phyloP scores from a whole-genome alignment of 2,329 filamentous ascomycete genomes.

The Alternaria viburni region DNA sequence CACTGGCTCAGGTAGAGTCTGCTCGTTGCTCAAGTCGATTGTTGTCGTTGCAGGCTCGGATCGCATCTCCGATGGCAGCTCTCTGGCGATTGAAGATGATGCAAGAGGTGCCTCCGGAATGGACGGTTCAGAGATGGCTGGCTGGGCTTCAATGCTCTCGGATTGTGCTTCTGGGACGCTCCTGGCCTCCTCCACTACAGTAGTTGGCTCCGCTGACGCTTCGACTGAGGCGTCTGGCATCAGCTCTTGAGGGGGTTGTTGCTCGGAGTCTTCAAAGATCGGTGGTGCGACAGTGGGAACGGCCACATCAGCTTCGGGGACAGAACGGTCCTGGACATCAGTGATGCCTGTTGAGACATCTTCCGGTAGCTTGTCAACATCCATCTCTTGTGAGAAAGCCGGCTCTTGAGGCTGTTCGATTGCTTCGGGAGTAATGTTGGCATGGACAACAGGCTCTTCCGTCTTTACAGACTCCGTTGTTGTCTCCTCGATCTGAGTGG shows the following conservation, averaged over 20 bases:
- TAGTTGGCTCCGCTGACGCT: background rate
- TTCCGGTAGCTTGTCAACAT: background rate
- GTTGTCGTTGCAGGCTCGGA: background rate
- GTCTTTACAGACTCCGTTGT: background rate
- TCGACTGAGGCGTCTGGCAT: background rate
- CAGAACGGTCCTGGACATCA: background rate
- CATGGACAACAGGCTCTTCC: background rate
- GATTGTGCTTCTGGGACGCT: background rate
- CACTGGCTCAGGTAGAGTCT: background rate
- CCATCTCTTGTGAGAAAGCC: background rate
- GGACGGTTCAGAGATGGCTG: background rate
- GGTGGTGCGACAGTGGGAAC: background rate
- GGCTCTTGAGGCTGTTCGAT: background rate
- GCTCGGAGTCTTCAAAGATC: background rate
- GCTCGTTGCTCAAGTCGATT: background rate
- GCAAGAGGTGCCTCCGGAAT: background rate
- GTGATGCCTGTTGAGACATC: background rate
- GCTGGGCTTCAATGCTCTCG: background rate
- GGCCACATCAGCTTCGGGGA: background rate
- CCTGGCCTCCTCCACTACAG: constrained; percentile 4
- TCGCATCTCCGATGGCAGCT: background rate
- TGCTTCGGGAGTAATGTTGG: background rate
- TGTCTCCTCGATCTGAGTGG: background rate
- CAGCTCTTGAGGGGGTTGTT: background rate
- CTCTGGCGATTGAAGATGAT: background rate